These are phyloP conservation scores for Takakia lepidozioides DNA, from an alignment of 225 moss, liverwort and hornwort species.

Conservation along the genomic window DNA sequence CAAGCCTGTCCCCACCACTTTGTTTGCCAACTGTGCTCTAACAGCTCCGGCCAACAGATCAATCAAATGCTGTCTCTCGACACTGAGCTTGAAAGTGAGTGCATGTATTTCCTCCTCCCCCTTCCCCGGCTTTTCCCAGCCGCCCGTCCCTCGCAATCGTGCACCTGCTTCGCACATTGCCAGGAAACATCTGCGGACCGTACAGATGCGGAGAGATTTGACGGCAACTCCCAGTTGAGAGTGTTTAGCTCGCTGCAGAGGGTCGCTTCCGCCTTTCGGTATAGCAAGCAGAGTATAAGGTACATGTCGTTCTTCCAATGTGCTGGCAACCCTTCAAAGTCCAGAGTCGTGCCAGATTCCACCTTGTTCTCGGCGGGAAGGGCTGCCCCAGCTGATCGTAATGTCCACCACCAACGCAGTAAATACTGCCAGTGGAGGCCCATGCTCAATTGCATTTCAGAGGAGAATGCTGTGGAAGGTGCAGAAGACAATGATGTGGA, in stretches of 20 bases:
- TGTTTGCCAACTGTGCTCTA: conserved; percentile 40
- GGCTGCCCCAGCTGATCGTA: not conserved
- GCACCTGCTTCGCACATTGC: conserved; percentile 27
- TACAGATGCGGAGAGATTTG: not conserved
- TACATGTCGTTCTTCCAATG: conserved; percentile 13
- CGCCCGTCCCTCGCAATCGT: conserved; percentile 23
- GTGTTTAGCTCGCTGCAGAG: conserved; percentile 40
- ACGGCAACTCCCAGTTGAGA: conserved; percentile 20
- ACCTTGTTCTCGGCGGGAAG: conserved; percentile 35
- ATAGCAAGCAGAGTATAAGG: conserved; percentile 6
- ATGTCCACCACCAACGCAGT: too few relatives aligned
- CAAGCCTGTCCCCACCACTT: conserved; percentile 49
- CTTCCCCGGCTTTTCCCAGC: conserved; percentile 45
- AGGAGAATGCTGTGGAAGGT: too few relatives aligned
- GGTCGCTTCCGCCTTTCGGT: conserved; percentile 31
- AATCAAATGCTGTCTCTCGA: conserved; percentile 42
- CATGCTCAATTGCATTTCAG: too few relatives aligned
- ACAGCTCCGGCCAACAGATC: conserved; percentile 11
- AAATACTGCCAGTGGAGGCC: too few relatives aligned
- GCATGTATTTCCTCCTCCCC: conserved; percentile 55
- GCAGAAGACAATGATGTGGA: too few relatives aligned
- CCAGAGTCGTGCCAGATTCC: conserved; percentile 39
- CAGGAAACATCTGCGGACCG: not conserved
- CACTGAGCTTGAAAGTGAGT: conserved; percentile 34
- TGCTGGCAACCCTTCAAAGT: conserved; percentile 20